Evolutionary conservation across 768 basidiomycete species (phyloP), one percentile per base, ranked within the genome.

Genomic region (Trametes cingulata): DNA sequence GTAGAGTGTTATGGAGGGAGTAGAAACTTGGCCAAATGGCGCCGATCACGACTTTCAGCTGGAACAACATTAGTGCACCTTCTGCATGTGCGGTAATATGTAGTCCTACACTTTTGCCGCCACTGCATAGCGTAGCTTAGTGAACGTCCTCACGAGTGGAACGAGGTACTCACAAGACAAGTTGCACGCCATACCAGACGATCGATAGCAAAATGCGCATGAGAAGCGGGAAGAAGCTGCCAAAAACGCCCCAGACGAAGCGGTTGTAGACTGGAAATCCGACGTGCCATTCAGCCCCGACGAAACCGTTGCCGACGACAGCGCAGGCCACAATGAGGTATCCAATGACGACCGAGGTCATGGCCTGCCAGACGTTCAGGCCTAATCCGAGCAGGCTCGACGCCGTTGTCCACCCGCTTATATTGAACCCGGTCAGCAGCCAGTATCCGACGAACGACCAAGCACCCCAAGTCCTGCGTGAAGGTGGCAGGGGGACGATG

Each of bases 381-480:
- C 65, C 65, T 29, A 59, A 35, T 2, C 58, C 65, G 8, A 66
- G 61, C 1, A 66, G 60, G 29, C 61, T 63, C 2, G 65, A 66
- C 6, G 61, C 65, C 7, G 62, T 58, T 49, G 62, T 60, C 54
- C 62, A 66, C 8, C 60, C 60, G n/a, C 58, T 53, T 48, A 65
- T 65, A 37, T 59, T 63, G 59, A 68, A 61, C 20, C 58, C 56
- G 13, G 59, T 62, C 27, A 68, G 58, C 22, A 64, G 45, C 67
- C 67, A 68, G 51, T 57, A 65, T 22, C 62, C 64, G 35, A 65
- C 54, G 57, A 65, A 68, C 6, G 59, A 59, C 52, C 65, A 57
- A 1, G 58, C 36, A 33, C 62, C 67, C 67, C 67, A 68, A 6
- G 67, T 68, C 33, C 67, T 39, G 10, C 67, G 67, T 14, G 61